Evolutionary conservation across 257 asterid genomes (phyloP).

Genomic region (Penstemon barbatus): DNA sequence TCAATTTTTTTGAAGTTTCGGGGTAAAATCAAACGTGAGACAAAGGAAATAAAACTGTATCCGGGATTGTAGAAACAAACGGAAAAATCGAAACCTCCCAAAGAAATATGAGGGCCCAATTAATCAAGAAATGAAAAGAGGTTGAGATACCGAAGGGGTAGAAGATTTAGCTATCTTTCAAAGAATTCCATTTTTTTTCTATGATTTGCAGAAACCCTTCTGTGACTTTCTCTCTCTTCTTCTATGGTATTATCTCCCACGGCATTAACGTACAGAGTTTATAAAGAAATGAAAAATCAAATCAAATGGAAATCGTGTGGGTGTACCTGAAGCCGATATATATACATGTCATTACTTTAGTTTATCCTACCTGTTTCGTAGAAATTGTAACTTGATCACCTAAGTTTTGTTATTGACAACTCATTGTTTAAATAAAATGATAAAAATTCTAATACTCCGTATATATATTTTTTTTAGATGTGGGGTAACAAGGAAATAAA

Average conservation of each 20-base stretch:
- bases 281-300: neutral
- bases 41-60: slow-evolving; percentile 9
- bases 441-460: too few species aligned
- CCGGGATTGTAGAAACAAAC: slow-evolving; percentile 30
- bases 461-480: too few species aligned
- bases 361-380: too few species aligned
- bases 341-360: neutral
- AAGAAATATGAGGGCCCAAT: neutral
- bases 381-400: too few species aligned
- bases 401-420: too few species aligned
- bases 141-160: neutral
- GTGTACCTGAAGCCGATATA: neutral
- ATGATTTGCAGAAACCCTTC: slow-evolving; percentile 9
- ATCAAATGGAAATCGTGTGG: slow-evolving; percentile 3
- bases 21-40: slow-evolving; percentile 26
- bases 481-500: too few species aligned
- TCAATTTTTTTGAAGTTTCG: slow-evolving; percentile 14
- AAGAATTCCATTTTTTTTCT: slow-evolving; percentile 29
- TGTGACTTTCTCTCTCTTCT: slow-evolving; percentile 22
- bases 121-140: neutral
- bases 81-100: slow-evolving; percentile 21
- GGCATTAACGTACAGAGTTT: slow-evolving; percentile 23
- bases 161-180: slow-evolving; percentile 25
- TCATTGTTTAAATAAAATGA: too few species aligned
- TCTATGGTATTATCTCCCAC: slow-evolving; percentile 30